A percentile compares a stretch with the other conserved stretches of the same genome.
Conservation (phyloP, 164 flowering plant genomes). For the Chimonanthus salicifolius region DNA sequence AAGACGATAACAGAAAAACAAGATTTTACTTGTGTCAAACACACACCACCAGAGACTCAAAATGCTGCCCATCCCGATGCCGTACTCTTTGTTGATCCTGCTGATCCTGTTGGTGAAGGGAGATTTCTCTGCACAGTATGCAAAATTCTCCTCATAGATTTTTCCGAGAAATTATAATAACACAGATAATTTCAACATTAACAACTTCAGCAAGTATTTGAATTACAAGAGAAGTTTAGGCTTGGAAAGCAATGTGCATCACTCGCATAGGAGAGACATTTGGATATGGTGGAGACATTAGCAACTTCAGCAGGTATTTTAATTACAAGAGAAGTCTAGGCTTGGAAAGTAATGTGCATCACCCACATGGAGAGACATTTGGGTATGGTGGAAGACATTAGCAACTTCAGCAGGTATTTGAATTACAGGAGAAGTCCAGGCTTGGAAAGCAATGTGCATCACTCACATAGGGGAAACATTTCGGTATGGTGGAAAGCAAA, state of each 20-base stretch:
- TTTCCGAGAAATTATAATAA: not conserved
- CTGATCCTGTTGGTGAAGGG: slow-evolving; percentile 58
- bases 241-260: not conserved
- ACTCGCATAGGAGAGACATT: too few species aligned
- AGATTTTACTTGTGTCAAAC: slow-evolving; percentile 10
- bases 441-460: not conserved
- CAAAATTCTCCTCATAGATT: not conserved
- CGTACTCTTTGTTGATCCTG: slow-evolving; percentile 37
- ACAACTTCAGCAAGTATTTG: not conserved
- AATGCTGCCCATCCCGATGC: slow-evolving; percentile 99
- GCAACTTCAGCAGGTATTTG: not conserved
- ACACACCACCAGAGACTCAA: slow-evolving; percentile 22
- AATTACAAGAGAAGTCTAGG: too few species aligned
- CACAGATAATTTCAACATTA: not conserved
- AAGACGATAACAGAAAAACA: slow-evolving; percentile 12
- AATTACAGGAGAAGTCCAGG: too few species aligned
- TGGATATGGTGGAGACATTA: too few species aligned
- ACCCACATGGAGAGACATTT: too few species aligned
- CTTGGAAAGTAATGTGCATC: not conserved
- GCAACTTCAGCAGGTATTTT: not conserved
- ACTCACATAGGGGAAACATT: too few species aligned
- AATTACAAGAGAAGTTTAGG: not conserved
- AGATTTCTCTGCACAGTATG: slow-evolving; percentile 59
- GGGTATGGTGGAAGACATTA: too few species aligned
- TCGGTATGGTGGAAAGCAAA: too few species aligned